Evolutionary conservation across 2,329 filamentous ascomycete species (phyloP), one percentile per base, ranked within the genome.

Genomic region (Sporothrix euskadiensis): DNA sequence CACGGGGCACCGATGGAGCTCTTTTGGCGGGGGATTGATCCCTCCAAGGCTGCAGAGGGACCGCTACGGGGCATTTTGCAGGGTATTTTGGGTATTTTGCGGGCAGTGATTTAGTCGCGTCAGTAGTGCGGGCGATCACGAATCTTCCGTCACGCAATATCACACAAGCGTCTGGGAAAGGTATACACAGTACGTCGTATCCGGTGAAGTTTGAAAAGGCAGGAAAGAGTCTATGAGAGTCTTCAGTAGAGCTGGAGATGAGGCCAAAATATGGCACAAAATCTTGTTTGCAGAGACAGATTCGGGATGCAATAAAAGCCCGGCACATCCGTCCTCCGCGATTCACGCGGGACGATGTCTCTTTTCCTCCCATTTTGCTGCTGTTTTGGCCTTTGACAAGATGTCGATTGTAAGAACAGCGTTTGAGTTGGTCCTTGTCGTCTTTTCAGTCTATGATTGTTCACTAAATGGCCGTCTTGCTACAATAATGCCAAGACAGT

Each of bases 111-210:
- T 49, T 61, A 47, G 69, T 74, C 54, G 69, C 69, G 69, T 71
- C 69, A 74, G n/a, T n/a, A n/a, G 69, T 26, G 41, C 30, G 54
- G 49, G 41, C 61, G 73, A 74, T 74, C 52, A 71, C 73, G 73
- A 74, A 61, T 69, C 19, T 0, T 5, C 12, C 61, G 59, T 71
- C 73, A 74, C 73, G 73, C 69, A 59, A 74, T 71, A 69, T 44
- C 47, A 68, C 68, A 68, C 59, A 57, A 71, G 19, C 44, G 22
- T 19, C 59, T 35, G 35, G 19, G 65, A 16, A 19, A 61, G 30
- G 26, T 10, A 41, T 22, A 22, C 6, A 6, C 9, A 30, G 56
- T 8, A 1, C 7, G 14, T 26, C 26, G 26, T 26, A 26, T 26
- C 26, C 26, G 26, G 26, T 26, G 26, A 26, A 26, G 56, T 59